These are phyloP conservation scores for Collybia mongolica DNA, from an alignment of 768 basidiomycete species.

Conservation along the genomic window DNA sequence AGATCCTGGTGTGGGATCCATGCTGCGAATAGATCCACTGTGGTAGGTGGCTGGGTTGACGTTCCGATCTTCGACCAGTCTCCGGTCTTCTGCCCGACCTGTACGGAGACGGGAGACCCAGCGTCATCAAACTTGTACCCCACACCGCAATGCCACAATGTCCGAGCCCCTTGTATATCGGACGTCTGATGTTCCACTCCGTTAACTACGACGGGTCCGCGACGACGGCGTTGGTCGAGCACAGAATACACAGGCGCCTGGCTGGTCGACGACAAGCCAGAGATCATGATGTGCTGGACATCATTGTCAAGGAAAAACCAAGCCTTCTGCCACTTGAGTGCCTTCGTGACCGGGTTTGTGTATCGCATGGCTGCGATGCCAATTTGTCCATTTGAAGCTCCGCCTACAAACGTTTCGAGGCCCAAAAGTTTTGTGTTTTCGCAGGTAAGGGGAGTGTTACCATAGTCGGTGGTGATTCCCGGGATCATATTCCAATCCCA, in stretches of 20 bases:
- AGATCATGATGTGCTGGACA: constrained; percentile 62
- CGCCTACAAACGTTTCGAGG: constrained; percentile 62
- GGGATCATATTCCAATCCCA: constrained; percentile 84
- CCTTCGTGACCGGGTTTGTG: constrained; percentile 57
- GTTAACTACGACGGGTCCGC: constrained; percentile 47
- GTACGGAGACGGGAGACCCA: constrained; percentile 25
- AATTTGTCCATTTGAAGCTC: constrained; percentile 53
- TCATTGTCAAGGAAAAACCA: constrained; percentile 76
- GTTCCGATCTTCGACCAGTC: constrained; percentile 66
- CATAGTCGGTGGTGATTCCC: constrained; percentile 68
- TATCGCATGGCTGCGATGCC: constrained; percentile 68
- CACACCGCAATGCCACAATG: constrained; percentile 62
- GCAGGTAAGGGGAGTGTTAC: constrained; percentile 53
- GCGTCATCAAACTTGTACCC: constrained; percentile 53
- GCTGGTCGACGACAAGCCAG: constrained; percentile 44
- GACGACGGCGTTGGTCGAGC: constrained; percentile 60
- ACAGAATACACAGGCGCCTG: constrained; percentile 56
- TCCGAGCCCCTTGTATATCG: constrained; percentile 23
- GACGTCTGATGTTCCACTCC: constrained; percentile 18
- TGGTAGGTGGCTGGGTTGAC: constrained; percentile 52
- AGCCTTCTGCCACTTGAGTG: constrained; percentile 63
- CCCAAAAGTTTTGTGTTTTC: constrained; percentile 41
- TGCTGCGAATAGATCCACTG: constrained; percentile 65
- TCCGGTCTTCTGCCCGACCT: constrained; percentile 51
- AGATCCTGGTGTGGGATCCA: constrained; percentile 48